phyloP scores from a whole-genome alignment of 2,329 filamentous ascomycete species.

The Aspergillus neotritici region DNA sequence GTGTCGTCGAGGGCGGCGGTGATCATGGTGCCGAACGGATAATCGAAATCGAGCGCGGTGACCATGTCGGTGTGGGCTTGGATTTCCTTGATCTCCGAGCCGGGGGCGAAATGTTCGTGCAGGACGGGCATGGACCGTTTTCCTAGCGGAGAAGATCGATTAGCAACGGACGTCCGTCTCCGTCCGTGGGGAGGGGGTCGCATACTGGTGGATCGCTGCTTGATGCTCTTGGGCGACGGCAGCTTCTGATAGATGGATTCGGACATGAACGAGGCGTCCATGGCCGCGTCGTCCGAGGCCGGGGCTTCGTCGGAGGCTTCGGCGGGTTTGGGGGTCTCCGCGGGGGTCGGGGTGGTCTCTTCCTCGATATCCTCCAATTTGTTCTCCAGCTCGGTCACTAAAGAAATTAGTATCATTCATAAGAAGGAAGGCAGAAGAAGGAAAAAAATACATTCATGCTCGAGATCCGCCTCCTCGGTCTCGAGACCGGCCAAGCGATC shows the following conservation, averaged over 20 bases:
- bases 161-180: constrained; percentile 31
- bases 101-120: constrained; percentile 90
- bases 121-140: constrained; percentile 81
- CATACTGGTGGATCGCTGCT: constrained; percentile 41
- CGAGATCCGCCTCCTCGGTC: constrained; percentile 81
- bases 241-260: constrained; percentile 96
- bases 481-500: constrained; percentile 81
- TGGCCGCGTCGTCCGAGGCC: constrained; percentile 49
- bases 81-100: constrained; percentile 80
- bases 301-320: constrained; percentile 44
- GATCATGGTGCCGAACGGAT: constrained; percentile 93
- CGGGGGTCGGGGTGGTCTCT: constrained; percentile 31
- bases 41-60: constrained; percentile 90
- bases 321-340: constrained; percentile 33
- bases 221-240: constrained; percentile 55
- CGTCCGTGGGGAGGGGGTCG: neutral
- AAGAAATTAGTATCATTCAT: constrained; percentile 5
- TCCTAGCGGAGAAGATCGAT: constrained; percentile 32
- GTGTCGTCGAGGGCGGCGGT: constrained; percentile 89
- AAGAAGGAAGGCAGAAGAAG: neutral
- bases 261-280: constrained; percentile 76
- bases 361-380: constrained; percentile 60
- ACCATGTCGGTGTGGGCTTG: constrained; percentile 83
- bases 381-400: constrained; percentile 55
- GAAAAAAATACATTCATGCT: constrained; percentile 68